Evolutionary conservation across 441 rosid genomes (phyloP), one percentile per base, ranked within the genome.

Genomic region (Adansonia gregorii): DNA sequence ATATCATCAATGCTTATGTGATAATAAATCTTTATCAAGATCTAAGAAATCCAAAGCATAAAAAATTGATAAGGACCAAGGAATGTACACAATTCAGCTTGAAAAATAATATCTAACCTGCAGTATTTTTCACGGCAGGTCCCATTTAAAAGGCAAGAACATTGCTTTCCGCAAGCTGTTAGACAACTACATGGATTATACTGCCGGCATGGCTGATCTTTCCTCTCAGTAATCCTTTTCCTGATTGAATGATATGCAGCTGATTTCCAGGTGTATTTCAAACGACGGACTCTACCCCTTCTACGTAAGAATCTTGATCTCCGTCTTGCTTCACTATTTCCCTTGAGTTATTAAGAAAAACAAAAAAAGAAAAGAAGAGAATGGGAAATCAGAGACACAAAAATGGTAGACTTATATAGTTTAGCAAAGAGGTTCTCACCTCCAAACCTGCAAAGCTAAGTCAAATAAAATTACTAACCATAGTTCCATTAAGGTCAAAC

Each of bases 41-140:
- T 67, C 17, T 6, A 64, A 35, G 56, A 46, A 15, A 35, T 64
- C 22, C 17, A 46, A 54, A 31, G 45, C 41, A 72, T 12, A 8
- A 5, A 54, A 72, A 54, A 17, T 9, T 31, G 64, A 17, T 6
- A 55, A 49, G 59, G 75, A 17, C 46, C 8, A 6, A 19, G 46
- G 46, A 72, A 72, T 17, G 2, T 8, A 72, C 35, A 27, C 35
- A 27, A 27, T 27, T 27, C 35, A 27, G 35, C 45, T 31, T 2
- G 35, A 11, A 60, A 77, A 24, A 75, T 22, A 22, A 58, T 24
- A 45, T 78, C 97, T 88, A 86, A 96, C 99, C 98, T 97, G 82
- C 99, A 96, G 77, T 96, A 96, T 87, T 96, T 96, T 87, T 96
- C 99, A 75, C 99, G 94, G 90, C 99, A 96, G 48, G 99, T 96